These are phyloP conservation scores for Fomes fomentarius DNA, from an alignment of 1,284 basidiomycete species.

Conservation along the genomic window DNA sequence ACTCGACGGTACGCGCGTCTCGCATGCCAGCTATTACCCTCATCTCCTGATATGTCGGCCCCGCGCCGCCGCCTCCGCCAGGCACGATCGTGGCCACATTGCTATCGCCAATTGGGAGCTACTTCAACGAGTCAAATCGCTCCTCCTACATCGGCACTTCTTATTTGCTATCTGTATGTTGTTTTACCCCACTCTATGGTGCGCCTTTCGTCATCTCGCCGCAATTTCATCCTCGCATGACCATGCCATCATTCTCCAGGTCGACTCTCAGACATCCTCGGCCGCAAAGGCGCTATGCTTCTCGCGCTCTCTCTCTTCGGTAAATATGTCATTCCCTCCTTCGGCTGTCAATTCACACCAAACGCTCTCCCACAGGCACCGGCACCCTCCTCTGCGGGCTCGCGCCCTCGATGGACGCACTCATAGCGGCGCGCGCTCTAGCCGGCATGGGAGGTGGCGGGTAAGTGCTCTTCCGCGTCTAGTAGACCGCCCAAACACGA, in stretches of 20 bases:
- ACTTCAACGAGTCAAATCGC: conserved; percentile 78
- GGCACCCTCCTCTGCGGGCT: conserved; percentile 85
- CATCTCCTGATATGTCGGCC: conserved; percentile 5
- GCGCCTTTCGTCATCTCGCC: conserved; percentile 27
- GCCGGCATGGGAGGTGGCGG: conserved; percentile 93
- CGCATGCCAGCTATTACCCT: conserved; percentile 11
- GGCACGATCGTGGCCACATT: conserved; percentile 82
- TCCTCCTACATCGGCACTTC: conserved; percentile 88
- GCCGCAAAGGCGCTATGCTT: conserved; percentile 84
- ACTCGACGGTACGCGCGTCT: conserved; percentile 63
- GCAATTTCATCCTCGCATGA: not conserved
- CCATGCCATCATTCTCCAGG: conserved; percentile 47
- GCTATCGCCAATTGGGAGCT: conserved; percentile 76
- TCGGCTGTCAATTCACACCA: conserved; percentile 3
- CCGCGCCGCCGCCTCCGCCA: conserved; percentile 32
- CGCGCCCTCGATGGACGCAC: conserved; percentile 81
- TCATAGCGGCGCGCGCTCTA: conserved; percentile 80
- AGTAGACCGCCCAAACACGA: conserved; percentile 19
- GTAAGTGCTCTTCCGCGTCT: conserved; percentile 43
- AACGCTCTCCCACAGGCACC: conserved; percentile 49
- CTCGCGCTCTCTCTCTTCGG: conserved; percentile 82
- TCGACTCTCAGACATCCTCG: conserved; percentile 85
- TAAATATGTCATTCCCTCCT: conserved; percentile 39
- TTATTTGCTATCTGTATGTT: conserved; percentile 87
- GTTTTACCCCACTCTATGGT: conserved; percentile 91